Base-by-base conservation (phyloP, 2,329 filamentous ascomycete genomes). In the Fusarium sp. region DNA sequence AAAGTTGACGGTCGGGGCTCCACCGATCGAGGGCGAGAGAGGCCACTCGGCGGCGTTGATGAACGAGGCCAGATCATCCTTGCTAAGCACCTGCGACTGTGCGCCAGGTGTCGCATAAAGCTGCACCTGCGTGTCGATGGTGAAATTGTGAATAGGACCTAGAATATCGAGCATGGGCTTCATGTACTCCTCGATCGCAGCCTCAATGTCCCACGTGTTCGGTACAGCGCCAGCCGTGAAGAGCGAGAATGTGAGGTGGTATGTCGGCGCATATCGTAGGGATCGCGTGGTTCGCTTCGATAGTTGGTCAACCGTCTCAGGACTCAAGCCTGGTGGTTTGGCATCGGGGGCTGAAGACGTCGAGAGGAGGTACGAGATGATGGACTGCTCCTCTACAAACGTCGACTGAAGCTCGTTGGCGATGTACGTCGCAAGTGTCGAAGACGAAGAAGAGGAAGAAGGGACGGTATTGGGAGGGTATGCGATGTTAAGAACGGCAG, bases 1-100 rank as follows among this genome's bases (percentile, higher is more conserved):
- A 81, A 99, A 98, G 83, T 99, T 98, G 79, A 99, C 92, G 0
- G 97, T 99, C 1, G 97, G 97, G 0, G 96, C 96, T 20, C 91
- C 91, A 47, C 95, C 97, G 75, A 99, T 98, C 66, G 95, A 98
- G 1, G 96, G 96, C 71, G 94, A 97, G 4, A 99, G 85, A 0
- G 97, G 97, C 97, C 97, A 99, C 84, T 99, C 97, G 3, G 97
- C 97, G 3, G 96, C 95, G 79, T 99, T 99, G 83, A 99, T 95
- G 80, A 99, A 99, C 1, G 94, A 95, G 40, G 94, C 95, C 2
- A 99, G 87, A 78, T 98, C 95, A 76, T 97, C 93, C 80, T 95
- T 95, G 78, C 90, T 91, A 38, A 99, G 85, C 0, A 93, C 88
- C 27, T 91, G 85, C 17, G 87, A 87, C 77, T 90, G 87, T 1